phyloP scores from a whole-genome alignment of 2,329 filamentous ascomycete genomes.

The Sporothrix brunneoviolacea region DNA sequence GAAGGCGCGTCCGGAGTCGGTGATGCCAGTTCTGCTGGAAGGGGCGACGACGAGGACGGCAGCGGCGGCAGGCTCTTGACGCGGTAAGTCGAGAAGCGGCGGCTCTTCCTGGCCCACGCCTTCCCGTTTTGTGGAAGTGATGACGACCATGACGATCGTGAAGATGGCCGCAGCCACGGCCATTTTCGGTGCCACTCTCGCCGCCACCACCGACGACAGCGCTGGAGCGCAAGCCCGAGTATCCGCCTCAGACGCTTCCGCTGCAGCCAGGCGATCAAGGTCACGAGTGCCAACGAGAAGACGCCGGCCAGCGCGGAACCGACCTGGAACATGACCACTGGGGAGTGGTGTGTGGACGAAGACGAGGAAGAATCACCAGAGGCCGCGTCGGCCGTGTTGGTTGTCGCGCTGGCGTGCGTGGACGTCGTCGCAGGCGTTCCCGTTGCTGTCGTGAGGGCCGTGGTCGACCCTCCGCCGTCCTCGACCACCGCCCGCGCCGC shows the following conservation, averaged over 20 bases:
- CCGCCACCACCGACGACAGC: not conserved
- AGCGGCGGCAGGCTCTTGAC: conserved; percentile 3
- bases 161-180: not conserved
- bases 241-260: not conserved
- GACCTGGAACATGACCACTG: not conserved
- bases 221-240: too few relatives aligned
- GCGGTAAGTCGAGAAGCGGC: not conserved
- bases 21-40: too few relatives aligned
- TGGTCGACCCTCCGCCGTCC: not conserved
- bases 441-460: not conserved
- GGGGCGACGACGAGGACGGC: not conserved
- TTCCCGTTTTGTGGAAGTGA: too few relatives aligned
- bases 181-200: not conserved
- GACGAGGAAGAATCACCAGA: not conserved
- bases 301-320: not conserved
- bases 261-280: not conserved
- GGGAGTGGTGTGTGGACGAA: not conserved
- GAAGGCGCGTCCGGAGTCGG: too few relatives aligned
- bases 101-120: too few relatives aligned
- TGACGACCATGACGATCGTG: not conserved
- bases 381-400: not conserved
- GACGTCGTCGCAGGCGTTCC: not conserved
- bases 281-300: not conserved
- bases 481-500: not conserved
- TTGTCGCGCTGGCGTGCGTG: not conserved